A percentile compares a stretch with the other conserved stretches of the same genome.
These are phyloP conservation scores for Ceratocystis harringtonii DNA, from an alignment of 2,329 filamentous ascomycete species.

Conservation along the genomic window DNA sequence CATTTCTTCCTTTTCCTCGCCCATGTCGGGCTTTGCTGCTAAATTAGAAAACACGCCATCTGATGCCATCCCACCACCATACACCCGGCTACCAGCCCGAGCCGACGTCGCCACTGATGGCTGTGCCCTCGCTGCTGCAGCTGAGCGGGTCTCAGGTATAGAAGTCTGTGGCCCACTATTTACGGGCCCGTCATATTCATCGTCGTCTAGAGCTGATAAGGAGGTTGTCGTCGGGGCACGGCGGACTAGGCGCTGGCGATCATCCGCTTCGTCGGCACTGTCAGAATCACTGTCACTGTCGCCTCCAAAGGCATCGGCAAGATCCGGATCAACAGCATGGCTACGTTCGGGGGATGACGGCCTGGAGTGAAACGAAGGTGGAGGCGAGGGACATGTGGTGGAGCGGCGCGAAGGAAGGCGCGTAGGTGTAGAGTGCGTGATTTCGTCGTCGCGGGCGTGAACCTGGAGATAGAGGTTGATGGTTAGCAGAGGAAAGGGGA, in stretches of 20 bases:
- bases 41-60: constrained; percentile 96
- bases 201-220: constrained; percentile 8
- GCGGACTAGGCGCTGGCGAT: constrained; percentile 74
- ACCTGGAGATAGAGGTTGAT: constrained; percentile 30
- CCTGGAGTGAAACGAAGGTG: constrained; percentile 79
- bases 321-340: constrained; percentile 52
- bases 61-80: constrained; percentile 62
- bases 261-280: constrained; percentile 48
- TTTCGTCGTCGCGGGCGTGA: constrained; percentile 42
- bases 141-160: constrained; percentile 1
- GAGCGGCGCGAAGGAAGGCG: constrained; percentile 25
- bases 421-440: constrained; percentile 24
- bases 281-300: constrained; percentile 52
- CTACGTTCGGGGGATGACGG: constrained; percentile 42
- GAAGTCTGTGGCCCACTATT: constrained; percentile 19
- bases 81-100: constrained; percentile 27
- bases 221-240: constrained; percentile 23
- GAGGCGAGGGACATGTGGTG: constrained; percentile 43
- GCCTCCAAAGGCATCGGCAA: constrained; percentile 84
- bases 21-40: constrained; percentile 72
- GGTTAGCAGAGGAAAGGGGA: not conserved
- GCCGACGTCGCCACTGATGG: not conserved
- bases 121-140: not conserved
- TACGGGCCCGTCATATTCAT: constrained; percentile 12
- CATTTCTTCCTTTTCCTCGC: constrained; percentile 64